These are phyloP conservation scores for Talaromyces nanjingensis DNA, from an alignment of 495 filamentous ascomycete genomes.

Conservation along the genomic window DNA sequence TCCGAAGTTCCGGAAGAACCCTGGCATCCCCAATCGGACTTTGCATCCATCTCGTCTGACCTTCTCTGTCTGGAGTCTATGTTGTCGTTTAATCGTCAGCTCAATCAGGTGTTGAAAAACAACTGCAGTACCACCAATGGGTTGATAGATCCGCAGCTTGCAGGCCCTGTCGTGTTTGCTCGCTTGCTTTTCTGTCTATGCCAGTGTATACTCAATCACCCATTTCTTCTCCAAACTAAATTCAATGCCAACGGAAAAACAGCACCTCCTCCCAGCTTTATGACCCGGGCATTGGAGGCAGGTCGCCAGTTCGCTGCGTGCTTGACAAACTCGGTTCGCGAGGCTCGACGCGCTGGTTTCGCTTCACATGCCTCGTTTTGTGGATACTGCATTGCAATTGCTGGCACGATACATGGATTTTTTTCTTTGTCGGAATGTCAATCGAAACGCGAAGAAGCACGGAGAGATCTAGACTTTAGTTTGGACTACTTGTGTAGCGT, in stretches of 20 bases:
- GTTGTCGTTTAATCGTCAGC: not conserved
- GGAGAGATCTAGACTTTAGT: conserved; percentile 3
- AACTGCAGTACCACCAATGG: conserved; percentile 1
- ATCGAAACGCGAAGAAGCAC: conserved; percentile 2
- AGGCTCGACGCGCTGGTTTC: conserved; percentile 21
- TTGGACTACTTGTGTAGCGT: not conserved
- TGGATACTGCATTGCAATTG: conserved; percentile 21
- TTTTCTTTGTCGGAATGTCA: not conserved
- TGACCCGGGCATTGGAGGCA: conserved; percentile 8
- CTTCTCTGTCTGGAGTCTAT: conserved; percentile 4
- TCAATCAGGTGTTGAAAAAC: conserved; percentile 15
- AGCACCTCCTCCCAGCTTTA: conserved; percentile 12
- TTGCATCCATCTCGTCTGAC: conserved; percentile 13
- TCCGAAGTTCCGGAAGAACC: conserved; percentile 11
- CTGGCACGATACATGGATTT: conserved; percentile 19
- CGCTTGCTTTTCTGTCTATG: conserved; percentile 20
- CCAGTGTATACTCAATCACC: conserved; percentile 25
- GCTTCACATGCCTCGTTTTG: conserved; percentile 18
- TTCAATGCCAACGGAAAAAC: conserved; percentile 9
- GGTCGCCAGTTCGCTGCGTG: conserved; percentile 13
- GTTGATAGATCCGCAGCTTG: conserved; percentile 11
- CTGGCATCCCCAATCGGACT: conserved; percentile 19
- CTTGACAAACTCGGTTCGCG: conserved; percentile 17
- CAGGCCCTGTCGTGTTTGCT: conserved; percentile 20
- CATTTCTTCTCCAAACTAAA: conserved; percentile 18